A percentile compares a stretch with the other conserved stretches of the same genome.
Evolutionary conservation across 176 grass and related monocot genomes (phyloP).

Genomic region (Triticum urartu): DNA sequence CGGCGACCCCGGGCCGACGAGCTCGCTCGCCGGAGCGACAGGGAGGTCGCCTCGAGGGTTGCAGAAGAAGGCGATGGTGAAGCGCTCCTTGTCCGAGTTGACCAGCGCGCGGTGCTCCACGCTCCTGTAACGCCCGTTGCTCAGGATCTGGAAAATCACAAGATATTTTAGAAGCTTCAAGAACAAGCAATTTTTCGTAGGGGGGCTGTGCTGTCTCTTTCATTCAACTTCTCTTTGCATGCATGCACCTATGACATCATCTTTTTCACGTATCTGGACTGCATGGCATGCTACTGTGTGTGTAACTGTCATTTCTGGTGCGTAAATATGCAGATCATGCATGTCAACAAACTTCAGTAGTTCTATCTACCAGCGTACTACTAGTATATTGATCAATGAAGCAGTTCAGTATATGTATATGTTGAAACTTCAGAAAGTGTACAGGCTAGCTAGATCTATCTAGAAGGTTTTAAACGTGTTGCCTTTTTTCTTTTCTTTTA

Average conservation of each 20-base stretch:
- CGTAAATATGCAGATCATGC: neutral
- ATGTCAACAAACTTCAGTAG: neutral
- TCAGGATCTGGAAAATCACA: constrained; percentile 46
- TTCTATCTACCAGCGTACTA: neutral
- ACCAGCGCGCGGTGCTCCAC: constrained; percentile 62
- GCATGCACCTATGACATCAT: neutral
- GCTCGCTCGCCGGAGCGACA: constrained; percentile 42
- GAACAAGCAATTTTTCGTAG: neutral
- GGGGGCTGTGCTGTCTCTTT: neutral
- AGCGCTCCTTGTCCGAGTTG: constrained; percentile 34
- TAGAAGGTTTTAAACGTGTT: neutral
- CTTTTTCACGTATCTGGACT: neutral
- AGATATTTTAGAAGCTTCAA: neutral
- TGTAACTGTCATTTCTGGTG: neutral
- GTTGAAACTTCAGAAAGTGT: neutral
- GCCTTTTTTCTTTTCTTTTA: neutral
- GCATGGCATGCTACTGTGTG: constrained; percentile 9
- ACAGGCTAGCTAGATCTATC: neutral
- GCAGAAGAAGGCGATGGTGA: constrained; percentile 70
- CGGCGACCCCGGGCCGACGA: constrained; percentile 18
- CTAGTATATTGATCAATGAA: neutral
- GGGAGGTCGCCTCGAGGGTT: constrained; percentile 54
- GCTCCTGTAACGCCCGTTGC: constrained; percentile 60
- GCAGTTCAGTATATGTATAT: neutral
- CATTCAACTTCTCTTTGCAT: neutral